phyloP scores from a whole-genome alignment of 2,329 filamentous ascomycete genomes.

The Colletotrichum spaethianum region DNA sequence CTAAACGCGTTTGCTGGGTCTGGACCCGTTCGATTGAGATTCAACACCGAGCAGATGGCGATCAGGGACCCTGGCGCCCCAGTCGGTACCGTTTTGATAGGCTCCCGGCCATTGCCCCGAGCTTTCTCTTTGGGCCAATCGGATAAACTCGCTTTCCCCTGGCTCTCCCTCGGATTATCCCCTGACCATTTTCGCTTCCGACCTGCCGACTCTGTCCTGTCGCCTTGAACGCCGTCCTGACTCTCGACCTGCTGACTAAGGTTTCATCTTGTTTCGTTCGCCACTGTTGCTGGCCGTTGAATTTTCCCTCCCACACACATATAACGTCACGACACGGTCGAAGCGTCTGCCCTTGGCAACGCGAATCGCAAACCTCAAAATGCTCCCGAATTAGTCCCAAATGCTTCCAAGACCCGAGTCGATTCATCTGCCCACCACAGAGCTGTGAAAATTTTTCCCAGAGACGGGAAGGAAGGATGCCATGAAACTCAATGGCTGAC shows the following conservation, averaged over 20 bases:
- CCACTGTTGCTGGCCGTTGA: background rate
- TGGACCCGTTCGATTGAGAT: conserved; percentile 36
- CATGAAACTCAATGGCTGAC: conserved; percentile 31
- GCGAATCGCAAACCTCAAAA: background rate
- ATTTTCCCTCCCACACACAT: background rate
- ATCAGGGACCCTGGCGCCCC: background rate
- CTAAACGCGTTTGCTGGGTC: conserved; percentile 15
- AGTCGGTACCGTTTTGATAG: background rate
- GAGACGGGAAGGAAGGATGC: background rate
- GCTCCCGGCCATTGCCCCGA: background rate
- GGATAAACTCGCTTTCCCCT: background rate
- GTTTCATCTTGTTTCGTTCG: conserved; percentile 36
- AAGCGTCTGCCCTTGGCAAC: background rate
- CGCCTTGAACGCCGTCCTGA: too few species aligned
- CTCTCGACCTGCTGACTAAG: conserved; percentile 24
- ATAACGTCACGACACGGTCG: background rate
- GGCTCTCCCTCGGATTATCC: background rate
- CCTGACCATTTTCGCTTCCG: background rate
- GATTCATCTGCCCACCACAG: background rate
- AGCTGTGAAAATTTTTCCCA: background rate
- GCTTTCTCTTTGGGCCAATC: background rate
- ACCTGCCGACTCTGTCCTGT: background rate
- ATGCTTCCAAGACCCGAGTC: background rate
- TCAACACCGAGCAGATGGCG: conserved; percentile 11
- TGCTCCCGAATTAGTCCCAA: background rate